Conservation (phyloP, 331 rosid genomes). For the Quercus lobata region DNA sequence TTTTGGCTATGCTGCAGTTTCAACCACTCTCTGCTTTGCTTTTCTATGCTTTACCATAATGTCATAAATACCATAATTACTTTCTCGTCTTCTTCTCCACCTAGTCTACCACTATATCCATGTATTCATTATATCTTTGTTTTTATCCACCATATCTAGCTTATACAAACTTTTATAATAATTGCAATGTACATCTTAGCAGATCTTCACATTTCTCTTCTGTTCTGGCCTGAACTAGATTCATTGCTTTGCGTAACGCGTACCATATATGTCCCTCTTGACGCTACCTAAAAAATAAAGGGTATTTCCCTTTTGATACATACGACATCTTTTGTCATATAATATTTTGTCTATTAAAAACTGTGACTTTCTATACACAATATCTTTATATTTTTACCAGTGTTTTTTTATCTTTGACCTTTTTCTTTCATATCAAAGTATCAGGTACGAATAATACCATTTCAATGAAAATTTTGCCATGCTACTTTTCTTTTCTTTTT, state of each 20-base stretch:
- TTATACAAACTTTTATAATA: too few relatives aligned
- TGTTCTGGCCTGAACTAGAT: not conserved
- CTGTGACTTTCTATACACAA: too few relatives aligned
- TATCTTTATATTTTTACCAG: too few relatives aligned
- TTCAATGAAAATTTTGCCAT: not conserved
- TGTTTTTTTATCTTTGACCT: too few relatives aligned
- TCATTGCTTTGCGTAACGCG: not conserved
- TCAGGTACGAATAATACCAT: too few relatives aligned
- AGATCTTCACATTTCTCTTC: not conserved
- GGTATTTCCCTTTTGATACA: not conserved
- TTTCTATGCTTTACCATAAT: not conserved
- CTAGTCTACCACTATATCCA: not conserved
- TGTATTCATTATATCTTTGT: not conserved
- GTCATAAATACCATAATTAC: slow-evolving; percentile 8
- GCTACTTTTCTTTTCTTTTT: not conserved
- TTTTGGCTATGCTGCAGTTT: not conserved
- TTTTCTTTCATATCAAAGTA: too few relatives aligned
- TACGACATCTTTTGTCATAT: too few relatives aligned
- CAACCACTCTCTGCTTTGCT: slow-evolving; percentile 14
- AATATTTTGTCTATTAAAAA: too few relatives aligned
- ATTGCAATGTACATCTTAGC: not conserved
- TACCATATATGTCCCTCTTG: not conserved
- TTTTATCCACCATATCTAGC: not conserved
- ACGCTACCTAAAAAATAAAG: too few relatives aligned
- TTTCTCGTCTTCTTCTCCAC: not conserved